Evolutionary conservation across 106 monocot species (phyloP).

Genomic region (Acorus calamus): DNA sequence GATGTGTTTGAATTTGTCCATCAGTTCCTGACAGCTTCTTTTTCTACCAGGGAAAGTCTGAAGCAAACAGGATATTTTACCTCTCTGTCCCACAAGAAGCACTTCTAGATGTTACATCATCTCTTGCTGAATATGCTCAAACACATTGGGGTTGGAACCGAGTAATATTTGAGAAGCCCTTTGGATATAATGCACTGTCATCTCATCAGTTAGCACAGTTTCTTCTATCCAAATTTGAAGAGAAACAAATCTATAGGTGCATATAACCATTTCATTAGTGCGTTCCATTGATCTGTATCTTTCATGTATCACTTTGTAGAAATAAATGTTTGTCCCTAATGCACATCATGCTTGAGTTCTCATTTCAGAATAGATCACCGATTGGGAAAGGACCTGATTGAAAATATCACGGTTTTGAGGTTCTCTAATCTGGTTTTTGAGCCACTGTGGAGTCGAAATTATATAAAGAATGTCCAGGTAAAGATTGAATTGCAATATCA

Average conservation of each 20-base stretch:
- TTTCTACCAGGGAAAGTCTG: constrained; percentile 32
- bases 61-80: constrained; percentile 88
- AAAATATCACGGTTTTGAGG: constrained; percentile 78
- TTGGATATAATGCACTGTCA: constrained; percentile 67
- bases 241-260: constrained; percentile 83
- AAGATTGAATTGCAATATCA: background rate
- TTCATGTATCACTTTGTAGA: background rate
- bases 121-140: constrained; percentile 59
- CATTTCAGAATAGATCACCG: constrained; percentile 80
- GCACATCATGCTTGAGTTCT: background rate
- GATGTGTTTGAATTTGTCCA: background rate
- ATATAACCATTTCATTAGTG: constrained; percentile 1
- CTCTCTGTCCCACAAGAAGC: constrained; percentile 92
- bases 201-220: constrained; percentile 43
- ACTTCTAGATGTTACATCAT: constrained; percentile 65
- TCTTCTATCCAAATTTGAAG: constrained; percentile 71
- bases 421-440: constrained; percentile 91
- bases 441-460: constrained; percentile 77
- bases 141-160: constrained; percentile 69
- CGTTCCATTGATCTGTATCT: background rate
- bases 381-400: constrained; percentile 77
- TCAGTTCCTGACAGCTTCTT: background rate
- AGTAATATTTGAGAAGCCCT: constrained; percentile 86
- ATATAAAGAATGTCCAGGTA: constrained; percentile 84
- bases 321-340: background rate